Percentiles rank a stretch among this genome's conserved stretches.
Conservation (phyloP, 163 green algal species). For the Volvox carteri region DNA sequence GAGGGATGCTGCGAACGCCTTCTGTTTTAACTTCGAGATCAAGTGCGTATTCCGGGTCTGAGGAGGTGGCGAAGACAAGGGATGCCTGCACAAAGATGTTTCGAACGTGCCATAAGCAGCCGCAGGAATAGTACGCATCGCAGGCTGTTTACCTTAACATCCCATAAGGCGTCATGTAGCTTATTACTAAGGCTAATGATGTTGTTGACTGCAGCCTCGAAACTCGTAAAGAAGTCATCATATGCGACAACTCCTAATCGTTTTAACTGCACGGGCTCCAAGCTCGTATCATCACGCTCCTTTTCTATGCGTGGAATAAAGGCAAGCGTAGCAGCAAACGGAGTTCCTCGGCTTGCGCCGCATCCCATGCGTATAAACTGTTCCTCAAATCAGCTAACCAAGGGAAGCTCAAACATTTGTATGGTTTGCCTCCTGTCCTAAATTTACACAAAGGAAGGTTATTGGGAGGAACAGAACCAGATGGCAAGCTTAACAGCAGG, state of each 20-base stretch:
- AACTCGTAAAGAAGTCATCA: slow-evolving; percentile 27
- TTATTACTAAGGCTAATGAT: neutral
- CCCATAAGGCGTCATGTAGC: neutral
- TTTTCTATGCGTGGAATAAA: slow-evolving; percentile 22
- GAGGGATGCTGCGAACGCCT: neutral
- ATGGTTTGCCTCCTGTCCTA: too few relatives aligned
- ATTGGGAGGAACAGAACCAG: too few relatives aligned
- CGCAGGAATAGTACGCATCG: too few relatives aligned
- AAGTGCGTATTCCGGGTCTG: neutral
- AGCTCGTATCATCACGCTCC: slow-evolving; percentile 15
- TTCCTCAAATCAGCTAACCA: too few relatives aligned
- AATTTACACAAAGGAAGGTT: too few relatives aligned
- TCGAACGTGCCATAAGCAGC: too few relatives aligned
- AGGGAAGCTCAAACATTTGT: too few relatives aligned
- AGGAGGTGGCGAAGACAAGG: neutral
- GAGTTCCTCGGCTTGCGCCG: neutral
- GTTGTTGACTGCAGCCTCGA: neutral
- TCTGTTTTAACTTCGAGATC: neutral
- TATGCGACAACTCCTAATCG: slow-evolving; percentile 2
- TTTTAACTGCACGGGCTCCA: neutral
- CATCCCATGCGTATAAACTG: slow-evolving; percentile 2
- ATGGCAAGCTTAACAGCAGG: too few relatives aligned
- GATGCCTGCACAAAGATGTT: neutral
- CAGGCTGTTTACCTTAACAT: neutral
- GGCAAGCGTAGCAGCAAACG: neutral